Evolutionary conservation across 306 rosid genomes (phyloP), one percentile per base, ranked within the genome.

Genomic region (Quercus ilex): DNA sequence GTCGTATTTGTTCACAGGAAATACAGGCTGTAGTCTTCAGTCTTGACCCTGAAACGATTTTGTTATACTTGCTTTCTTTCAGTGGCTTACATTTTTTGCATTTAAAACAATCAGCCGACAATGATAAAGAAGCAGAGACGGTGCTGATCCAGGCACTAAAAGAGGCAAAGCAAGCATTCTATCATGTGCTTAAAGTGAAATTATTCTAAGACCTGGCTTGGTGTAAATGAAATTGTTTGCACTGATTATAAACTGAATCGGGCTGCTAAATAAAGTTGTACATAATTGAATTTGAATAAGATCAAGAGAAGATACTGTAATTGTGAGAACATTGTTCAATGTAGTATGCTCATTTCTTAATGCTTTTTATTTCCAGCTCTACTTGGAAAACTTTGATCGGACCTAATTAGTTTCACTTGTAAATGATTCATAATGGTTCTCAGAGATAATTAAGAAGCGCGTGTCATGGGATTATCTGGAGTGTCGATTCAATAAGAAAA

Each of bases 1-100:
- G 5, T 11, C 26, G 14, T n/a, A 33, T 62, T 25, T 28, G 58
- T 81, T 72, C 78, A 70, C 87, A 83, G 86, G 84, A 83, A 79
- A 43, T 65, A 17, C 28, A 19, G 55, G 35, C 69, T 62, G 46
- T 52, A 71, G 2, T 33, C 38, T 79, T 30, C 41, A 71, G 2
- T 33, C 38, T 79, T 30, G 23, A 33, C 71, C 49, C 71, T 3
- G 51, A 33, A 33, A 19, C 26, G 4, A 21, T 31, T 7, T 30
- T 65, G 19, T 17, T 65, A 2, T 7, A 25, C 71, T 31, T 74
- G 79, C 79, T 58, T 21, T 74, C 64, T 73, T 77, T 56, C 83
- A 41, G 21, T 71, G 78, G 52, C 41, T 77, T 70, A 77, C 69
- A 67, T 19, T 6, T 15, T 19, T 67, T 33, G 26, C 52, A 19